These are phyloP conservation scores for Monosporascus ibericus DNA, from an alignment of 2,329 filamentous ascomycete genomes.

Conservation along the genomic window DNA sequence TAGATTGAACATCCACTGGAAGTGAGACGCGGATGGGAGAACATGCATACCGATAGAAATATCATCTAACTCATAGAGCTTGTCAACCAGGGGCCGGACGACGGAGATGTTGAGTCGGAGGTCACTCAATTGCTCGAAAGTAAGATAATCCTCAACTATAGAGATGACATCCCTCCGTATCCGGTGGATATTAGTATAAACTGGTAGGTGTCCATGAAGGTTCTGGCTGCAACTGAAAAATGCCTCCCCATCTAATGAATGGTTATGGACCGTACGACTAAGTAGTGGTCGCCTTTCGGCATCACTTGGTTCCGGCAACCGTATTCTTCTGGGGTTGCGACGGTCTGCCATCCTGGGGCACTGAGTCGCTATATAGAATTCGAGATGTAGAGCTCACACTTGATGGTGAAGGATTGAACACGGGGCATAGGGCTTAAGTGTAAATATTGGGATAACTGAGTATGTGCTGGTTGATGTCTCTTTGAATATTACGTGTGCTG, in stretches of 20 bases:
- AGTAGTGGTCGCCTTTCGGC: slow-evolving; percentile 31
- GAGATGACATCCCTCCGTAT: slow-evolving; percentile 58
- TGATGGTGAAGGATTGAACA: not conserved
- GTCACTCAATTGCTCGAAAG: slow-evolving; percentile 70
- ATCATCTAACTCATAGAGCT: slow-evolving; percentile 72
- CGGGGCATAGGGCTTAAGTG: too few species aligned
- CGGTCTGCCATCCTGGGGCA: slow-evolving; percentile 5
- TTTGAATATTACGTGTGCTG: too few species aligned
- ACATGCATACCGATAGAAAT: slow-evolving; percentile 60
- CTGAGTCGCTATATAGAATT: not conserved
- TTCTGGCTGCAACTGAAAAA: slow-evolving; percentile 51
- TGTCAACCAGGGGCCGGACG: slow-evolving; percentile 76
- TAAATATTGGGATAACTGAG: too few species aligned
- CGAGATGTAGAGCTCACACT: not conserved
- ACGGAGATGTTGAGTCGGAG: slow-evolving; percentile 77
- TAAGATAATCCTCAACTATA: slow-evolving; percentile 58
- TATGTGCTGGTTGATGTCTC: too few species aligned
- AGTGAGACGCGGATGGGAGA: not conserved
- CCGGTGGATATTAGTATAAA: slow-evolving; percentile 73
- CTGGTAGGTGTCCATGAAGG: slow-evolving; percentile 57
- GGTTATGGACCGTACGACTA: slow-evolving; percentile 27
- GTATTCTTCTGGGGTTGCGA: slow-evolving; percentile 2
- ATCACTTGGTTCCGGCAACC: slow-evolving; percentile 12
- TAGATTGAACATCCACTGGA: too few species aligned
- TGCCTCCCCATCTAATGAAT: slow-evolving; percentile 31